Percentiles rank a stretch among this genome's conserved stretches.
phyloP scores from a whole-genome alignment of 2,329 filamentous ascomycete genomes.

The Penicillium sumatraense region DNA sequence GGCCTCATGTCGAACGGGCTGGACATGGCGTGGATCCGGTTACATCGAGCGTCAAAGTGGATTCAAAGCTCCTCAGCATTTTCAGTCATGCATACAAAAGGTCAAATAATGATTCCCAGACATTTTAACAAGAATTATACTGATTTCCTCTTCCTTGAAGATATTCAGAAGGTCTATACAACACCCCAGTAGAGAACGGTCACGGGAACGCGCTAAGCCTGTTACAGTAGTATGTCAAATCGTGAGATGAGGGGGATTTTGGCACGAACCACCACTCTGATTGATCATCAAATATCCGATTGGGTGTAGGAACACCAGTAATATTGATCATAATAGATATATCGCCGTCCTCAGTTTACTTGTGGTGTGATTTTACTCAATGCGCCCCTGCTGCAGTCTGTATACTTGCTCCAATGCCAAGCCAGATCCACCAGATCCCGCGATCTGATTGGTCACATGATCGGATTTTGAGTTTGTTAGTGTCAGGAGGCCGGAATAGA shows the following conservation, averaged over 20 bases:
- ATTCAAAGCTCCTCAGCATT: slow-evolving; percentile 3
- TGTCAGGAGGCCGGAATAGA: slow-evolving; percentile 46
- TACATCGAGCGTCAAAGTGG: slow-evolving; percentile 19
- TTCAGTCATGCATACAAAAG: not conserved
- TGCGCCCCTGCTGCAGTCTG: slow-evolving; percentile 20
- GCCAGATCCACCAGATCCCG: slow-evolving; percentile 6
- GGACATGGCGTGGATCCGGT: slow-evolving; percentile 31
- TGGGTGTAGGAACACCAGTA: not conserved
- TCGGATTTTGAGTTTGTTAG: slow-evolving; percentile 29
- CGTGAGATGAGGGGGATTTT: not conserved
- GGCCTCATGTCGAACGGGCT: slow-evolving; percentile 41
- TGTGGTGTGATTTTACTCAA: slow-evolving; percentile 9
- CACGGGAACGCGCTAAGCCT: slow-evolving; percentile 36
- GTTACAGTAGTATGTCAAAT: slow-evolving; percentile 17
- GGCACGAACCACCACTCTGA: not conserved
- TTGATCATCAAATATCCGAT: not conserved
- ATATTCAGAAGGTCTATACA: slow-evolving; percentile 32
- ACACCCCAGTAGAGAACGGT: slow-evolving; percentile 30
- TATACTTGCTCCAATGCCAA: slow-evolving; percentile 30
- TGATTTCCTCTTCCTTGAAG: slow-evolving; percentile 14
- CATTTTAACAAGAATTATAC: slow-evolving; percentile 7
- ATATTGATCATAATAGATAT: not conserved
- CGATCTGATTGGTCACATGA: slow-evolving; percentile 28
- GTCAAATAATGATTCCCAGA: not conserved
- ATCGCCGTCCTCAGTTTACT: not conserved